Evolutionary conservation across 2,329 filamentous ascomycete genomes (phyloP).

Genomic region (Elsinoe fawcettii): DNA sequence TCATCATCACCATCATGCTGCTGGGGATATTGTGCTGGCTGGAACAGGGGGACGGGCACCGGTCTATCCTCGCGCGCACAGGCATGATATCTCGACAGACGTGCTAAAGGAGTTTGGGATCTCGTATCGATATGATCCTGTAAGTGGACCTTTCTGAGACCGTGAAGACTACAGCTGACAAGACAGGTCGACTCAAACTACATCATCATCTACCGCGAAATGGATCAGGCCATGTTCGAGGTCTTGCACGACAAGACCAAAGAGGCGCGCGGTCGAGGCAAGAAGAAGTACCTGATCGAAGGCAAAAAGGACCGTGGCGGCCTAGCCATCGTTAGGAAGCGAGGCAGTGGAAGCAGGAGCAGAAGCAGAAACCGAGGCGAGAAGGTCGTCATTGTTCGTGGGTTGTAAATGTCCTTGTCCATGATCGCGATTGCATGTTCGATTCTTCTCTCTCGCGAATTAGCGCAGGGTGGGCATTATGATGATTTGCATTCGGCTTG

Average conservation of each 20-base stretch:
- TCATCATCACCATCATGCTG: not conserved
- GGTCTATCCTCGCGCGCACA: conserved; percentile 8
- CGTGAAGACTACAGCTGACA: not conserved
- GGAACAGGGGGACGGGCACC: not conserved
- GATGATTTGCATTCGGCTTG: not conserved
- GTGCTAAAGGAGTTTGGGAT: conserved; percentile 12
- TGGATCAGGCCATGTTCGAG: conserved; percentile 11
- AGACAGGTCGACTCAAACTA: conserved; percentile 5
- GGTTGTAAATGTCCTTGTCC: not conserved
- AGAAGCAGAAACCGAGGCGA: not conserved
- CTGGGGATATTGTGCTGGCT: conserved; percentile 4
- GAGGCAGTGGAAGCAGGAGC: conserved; percentile 5
- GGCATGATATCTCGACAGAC: conserved; percentile 11
- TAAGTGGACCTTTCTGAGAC: not conserved
- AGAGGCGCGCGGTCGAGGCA: not conserved
- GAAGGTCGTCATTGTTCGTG: not conserved
- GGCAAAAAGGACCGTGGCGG: conserved; percentile 11
- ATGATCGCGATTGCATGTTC: not conserved
- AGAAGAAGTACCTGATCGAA: conserved; percentile 12
- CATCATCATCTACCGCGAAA: conserved; percentile 13
- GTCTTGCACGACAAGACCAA: conserved; percentile 10
- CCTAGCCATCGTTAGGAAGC: conserved; percentile 5
- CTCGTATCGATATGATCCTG: not conserved
- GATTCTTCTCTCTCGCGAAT: not conserved
- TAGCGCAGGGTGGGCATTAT: conserved; percentile 7